phyloP scores from a whole-genome alignment of 441 rosid genomes.

The Monsonia emarginata region DNA sequence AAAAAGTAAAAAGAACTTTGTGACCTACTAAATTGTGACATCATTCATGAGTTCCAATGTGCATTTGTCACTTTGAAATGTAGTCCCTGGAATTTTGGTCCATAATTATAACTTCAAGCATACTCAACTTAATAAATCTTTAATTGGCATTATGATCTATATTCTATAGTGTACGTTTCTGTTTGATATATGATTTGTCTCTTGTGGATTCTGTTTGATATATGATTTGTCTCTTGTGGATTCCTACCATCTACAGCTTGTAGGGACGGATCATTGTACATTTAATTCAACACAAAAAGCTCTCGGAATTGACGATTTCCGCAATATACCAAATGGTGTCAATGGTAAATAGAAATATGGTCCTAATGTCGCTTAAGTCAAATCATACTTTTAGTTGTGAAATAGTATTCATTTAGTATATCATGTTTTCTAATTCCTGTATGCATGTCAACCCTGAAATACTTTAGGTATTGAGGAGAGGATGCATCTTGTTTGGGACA shows the following conservation, averaged over 20 bases:
- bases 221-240: slow-evolving; percentile 13
- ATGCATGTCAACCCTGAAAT: slow-evolving; percentile 11
- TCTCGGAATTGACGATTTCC: slow-evolving; percentile 75
- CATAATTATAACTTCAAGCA: neutral
- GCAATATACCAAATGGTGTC: slow-evolving; percentile 81
- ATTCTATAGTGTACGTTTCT: neutral
- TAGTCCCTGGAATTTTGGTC: neutral
- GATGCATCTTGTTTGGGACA: slow-evolving; percentile 94
- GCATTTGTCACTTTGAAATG: neutral
- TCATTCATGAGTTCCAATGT: neutral
- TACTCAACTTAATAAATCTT: neutral
- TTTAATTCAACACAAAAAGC: slow-evolving; percentile 81
- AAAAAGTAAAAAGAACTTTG: neutral
- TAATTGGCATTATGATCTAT: neutral
- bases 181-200: slow-evolving; percentile 12
- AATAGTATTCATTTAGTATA: slow-evolving; percentile 1
- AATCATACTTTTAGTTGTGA: slow-evolving; percentile 2
- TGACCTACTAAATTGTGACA: neutral
- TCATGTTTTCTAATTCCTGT: slow-evolving; percentile 12
- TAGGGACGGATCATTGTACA: slow-evolving; percentile 88
- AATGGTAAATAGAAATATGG: slow-evolving; percentile 49
- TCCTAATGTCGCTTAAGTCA: slow-evolving; percentile 13
- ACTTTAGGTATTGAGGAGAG: slow-evolving; percentile 78
- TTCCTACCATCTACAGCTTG: slow-evolving; percentile 49
- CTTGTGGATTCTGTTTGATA: slow-evolving; percentile 9